Evolutionary conservation across 2,329 filamentous ascomycete genomes (phyloP).

Genomic region (Clarireedia hainanense): DNA sequence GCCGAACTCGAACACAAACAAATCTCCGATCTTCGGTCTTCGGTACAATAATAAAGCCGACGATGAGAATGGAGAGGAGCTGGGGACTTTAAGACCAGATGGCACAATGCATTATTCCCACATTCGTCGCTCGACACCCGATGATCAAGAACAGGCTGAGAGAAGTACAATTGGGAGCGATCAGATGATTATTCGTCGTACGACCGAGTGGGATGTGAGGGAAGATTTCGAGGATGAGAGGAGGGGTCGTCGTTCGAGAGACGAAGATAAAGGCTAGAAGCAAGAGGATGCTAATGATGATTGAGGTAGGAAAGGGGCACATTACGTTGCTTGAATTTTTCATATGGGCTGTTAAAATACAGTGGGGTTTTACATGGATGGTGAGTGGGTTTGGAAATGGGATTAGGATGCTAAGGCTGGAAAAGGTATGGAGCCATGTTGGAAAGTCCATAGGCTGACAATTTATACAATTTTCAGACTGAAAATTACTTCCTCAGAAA

Average conservation of each 20-base stretch:
- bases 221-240: conserved; percentile 2
- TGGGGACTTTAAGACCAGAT: conserved; percentile 13
- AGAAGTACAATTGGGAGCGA: conserved; percentile 13
- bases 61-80: background rate
- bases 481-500: too few species aligned
- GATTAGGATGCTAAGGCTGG: too few species aligned
- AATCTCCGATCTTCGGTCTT: conserved; percentile 1
- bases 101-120: conserved; percentile 9
- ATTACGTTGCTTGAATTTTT: background rate
- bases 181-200: conserved; percentile 16
- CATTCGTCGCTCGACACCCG: conserved; percentile 11
- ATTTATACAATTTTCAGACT: too few species aligned
- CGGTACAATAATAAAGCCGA: conserved; percentile 1
- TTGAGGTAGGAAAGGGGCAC: background rate
- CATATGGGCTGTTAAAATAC: too few species aligned
- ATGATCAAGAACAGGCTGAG: conserved; percentile 6
- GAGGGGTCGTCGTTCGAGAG: background rate
- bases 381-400: background rate
- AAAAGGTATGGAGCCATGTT: too few species aligned
- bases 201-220: conserved; percentile 14
- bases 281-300: background rate
- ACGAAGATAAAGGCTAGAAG: background rate
- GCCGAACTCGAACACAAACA: background rate
- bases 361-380: too few species aligned
- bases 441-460: too few species aligned